A percentile compares a stretch with the other conserved stretches of the same genome.
These are phyloP conservation scores for Leccinum truebloodii DNA, from an alignment of 768 basidiomycete species.

Conservation along the genomic window DNA sequence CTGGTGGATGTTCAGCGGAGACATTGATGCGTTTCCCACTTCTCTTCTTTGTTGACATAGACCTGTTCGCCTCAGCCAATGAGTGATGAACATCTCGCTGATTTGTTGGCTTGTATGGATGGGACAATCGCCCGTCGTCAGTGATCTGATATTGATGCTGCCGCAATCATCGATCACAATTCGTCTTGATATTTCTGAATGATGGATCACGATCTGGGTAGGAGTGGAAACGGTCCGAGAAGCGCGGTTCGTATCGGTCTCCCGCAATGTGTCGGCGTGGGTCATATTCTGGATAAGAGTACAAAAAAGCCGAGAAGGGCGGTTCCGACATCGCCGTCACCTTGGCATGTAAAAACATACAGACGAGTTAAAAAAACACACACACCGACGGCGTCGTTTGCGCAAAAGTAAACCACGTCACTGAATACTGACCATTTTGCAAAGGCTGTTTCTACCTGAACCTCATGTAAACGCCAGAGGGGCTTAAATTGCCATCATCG, in stretches of 20 bases:
- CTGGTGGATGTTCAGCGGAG: constrained; percentile 89
- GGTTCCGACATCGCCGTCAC: background rate
- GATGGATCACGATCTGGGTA: constrained; percentile 62
- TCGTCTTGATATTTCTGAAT: constrained; percentile 54
- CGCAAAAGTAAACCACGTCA: background rate
- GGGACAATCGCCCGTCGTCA: constrained; percentile 87
- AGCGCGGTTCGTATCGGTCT: constrained; percentile 64
- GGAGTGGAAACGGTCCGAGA: constrained; percentile 91
- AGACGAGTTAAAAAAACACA: constrained; percentile 77
- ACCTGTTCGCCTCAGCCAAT: constrained; percentile 87
- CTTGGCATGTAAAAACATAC: constrained; percentile 73
- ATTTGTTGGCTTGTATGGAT: constrained; percentile 63
- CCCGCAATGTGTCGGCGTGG: background rate
- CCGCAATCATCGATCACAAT: constrained; percentile 74
- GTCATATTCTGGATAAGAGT: background rate
- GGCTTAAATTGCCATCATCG: constrained; percentile 60
- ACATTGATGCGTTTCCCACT: constrained; percentile 90
- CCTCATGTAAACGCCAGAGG: constrained; percentile 83
- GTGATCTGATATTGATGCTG: constrained; percentile 77
- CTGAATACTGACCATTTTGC: constrained; percentile 63
- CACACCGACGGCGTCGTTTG: background rate
- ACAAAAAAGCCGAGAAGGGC: background rate
- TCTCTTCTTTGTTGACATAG: constrained; percentile 81
- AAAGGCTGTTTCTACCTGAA: constrained; percentile 94
- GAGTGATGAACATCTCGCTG: constrained; percentile 50